Percentiles rank a stretch among this genome's conserved stretches.
phyloP scores from a whole-genome alignment of 331 rosid species.

The Saraca asoca region DNA sequence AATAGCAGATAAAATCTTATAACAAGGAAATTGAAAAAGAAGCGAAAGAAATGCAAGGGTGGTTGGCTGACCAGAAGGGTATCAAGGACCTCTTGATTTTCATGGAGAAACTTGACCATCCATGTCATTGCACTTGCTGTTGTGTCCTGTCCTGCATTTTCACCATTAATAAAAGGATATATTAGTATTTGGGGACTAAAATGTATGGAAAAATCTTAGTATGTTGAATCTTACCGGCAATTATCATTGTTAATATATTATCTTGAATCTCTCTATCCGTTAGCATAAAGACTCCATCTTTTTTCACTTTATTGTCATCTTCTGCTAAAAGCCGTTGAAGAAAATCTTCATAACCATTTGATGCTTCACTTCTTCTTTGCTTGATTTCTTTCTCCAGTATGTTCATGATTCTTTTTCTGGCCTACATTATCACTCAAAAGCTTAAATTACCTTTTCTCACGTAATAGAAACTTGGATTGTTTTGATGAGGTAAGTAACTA shows the following conservation, averaged over 20 bases:
- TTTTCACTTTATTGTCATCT: constrained; percentile 30
- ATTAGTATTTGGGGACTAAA: background rate
- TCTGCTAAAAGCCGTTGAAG: constrained; percentile 51
- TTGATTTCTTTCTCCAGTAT: constrained; percentile 51
- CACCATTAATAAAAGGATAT: background rate
- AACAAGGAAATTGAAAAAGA: background rate
- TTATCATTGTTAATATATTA: constrained; percentile 77
- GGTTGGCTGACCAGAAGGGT: constrained; percentile 50
- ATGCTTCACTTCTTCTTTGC: constrained; percentile 53
- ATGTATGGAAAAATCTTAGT: too few relatives aligned
- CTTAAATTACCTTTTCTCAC: background rate
- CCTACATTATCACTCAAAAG: constrained; percentile 49
- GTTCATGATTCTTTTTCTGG: constrained; percentile 62
- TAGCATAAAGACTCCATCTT: constrained; percentile 37
- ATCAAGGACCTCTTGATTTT: constrained; percentile 59
- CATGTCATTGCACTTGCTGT: constrained; percentile 85
- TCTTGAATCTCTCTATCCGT: constrained; percentile 74
- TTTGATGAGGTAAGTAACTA: background rate
- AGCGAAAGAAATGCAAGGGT: background rate
- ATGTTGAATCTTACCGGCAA: constrained; percentile 53
- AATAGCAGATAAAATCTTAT: background rate
- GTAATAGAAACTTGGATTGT: background rate
- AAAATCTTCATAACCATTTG: constrained; percentile 48
- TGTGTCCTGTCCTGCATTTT: constrained; percentile 74
- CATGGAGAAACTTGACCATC: constrained; percentile 86